A percentile compares a stretch with the other conserved stretches of the same genome.
Evolutionary conservation across 305 asterid genomes (phyloP).

Genomic region (Fraxinus sp.): DNA sequence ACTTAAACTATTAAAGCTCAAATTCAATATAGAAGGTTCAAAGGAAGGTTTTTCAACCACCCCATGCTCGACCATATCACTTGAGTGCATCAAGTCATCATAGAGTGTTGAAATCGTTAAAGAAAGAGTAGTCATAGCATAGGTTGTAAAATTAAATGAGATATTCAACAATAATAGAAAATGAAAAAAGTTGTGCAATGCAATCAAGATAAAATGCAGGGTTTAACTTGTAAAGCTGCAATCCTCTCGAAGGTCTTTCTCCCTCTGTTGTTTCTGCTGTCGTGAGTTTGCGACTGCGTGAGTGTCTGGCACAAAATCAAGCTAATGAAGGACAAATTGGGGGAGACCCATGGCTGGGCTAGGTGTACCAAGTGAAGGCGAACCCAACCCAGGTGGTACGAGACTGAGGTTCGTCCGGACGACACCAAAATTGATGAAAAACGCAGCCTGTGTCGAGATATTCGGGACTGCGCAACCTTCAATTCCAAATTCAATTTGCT

Average conservation of each 20-base stretch:
- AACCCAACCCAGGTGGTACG: too few relatives aligned
- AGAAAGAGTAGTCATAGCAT: background rate
- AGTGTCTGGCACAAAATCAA: too few relatives aligned
- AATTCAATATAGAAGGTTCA: background rate
- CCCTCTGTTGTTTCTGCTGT: constrained; percentile 60
- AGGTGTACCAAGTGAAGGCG: too few relatives aligned
- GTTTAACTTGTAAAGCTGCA: constrained; percentile 69
- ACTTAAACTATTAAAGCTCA: background rate
- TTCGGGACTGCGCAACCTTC: too few relatives aligned
- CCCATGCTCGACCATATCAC: background rate
- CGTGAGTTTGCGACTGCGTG: too few relatives aligned
- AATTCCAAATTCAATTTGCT: too few relatives aligned
- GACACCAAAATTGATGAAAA: too few relatives aligned
- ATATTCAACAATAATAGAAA: background rate
- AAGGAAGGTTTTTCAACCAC: background rate
- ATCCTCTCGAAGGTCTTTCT: constrained; percentile 65
- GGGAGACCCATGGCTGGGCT: too few relatives aligned
- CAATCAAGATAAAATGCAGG: constrained; percentile 8
- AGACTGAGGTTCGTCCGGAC: too few relatives aligned
- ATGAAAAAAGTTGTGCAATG: background rate
- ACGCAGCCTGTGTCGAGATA: too few relatives aligned
- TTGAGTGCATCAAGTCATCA: background rate
- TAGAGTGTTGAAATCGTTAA: background rate
- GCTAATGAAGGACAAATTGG: too few relatives aligned
- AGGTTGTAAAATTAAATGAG: background rate